Percentiles rank a stretch among this genome's conserved stretches.
Conservation (phyloP, 208 protist species). For the Crithidia mellificae region DNA sequence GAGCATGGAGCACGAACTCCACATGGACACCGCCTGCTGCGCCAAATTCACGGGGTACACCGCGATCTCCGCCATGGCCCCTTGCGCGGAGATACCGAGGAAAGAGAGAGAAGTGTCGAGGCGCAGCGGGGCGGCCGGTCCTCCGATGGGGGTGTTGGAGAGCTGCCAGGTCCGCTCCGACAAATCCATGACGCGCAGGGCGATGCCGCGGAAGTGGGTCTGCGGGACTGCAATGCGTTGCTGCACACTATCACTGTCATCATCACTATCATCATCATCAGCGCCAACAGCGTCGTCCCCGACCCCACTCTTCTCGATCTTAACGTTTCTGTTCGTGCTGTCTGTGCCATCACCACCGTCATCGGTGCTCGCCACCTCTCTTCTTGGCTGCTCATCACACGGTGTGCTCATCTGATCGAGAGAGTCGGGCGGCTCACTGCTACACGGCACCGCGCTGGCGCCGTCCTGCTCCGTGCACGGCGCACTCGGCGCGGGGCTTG, state of each 20-base stretch:
- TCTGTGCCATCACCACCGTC: no score
- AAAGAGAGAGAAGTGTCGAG: slow-evolving; percentile 6
- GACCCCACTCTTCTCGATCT: no score
- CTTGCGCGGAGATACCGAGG: slow-evolving; percentile 16
- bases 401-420: background rate
- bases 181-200: slow-evolving; percentile 5
- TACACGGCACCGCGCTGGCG: no score
- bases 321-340: no score
- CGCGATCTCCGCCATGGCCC: slow-evolving; percentile 12
- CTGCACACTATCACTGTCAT: background rate
- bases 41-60: slow-evolving; percentile 2
- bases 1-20: background rate
- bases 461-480: no score
- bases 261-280: background rate
- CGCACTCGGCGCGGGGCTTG: no score
- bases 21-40: background rate
- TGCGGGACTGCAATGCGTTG: background rate
- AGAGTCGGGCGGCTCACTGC: background rate
- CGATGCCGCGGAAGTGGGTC: slow-evolving; percentile 27
- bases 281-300: no score
- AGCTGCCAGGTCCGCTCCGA: slow-evolving; percentile 17
- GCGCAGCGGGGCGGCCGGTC: background rate
- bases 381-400: background rate
- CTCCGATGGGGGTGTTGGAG: slow-evolving; percentile 10
- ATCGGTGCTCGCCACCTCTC: background rate